Base-by-base conservation (phyloP, 768 basidiomycete genomes). In the Coprinopsis marcescibilis region DNA sequence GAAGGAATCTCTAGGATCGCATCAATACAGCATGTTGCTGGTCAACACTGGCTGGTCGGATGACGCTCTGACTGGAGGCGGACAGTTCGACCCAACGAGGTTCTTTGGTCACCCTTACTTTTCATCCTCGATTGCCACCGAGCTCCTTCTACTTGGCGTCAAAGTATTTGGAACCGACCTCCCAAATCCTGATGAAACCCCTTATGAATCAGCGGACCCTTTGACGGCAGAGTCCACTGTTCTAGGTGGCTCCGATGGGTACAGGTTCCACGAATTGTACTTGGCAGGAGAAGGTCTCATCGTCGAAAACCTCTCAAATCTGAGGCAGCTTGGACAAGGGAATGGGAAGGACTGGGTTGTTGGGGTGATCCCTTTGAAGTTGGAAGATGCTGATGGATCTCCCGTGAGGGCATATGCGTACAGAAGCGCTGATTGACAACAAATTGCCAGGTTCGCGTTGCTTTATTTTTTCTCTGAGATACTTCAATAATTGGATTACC, bases 101-200 rank as follows among this genome's bases (percentile, higher is more conserved):
- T 87, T 87, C 58, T 70, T 71, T 52, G 62, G 71, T n/a, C 83
- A 86, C 54, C 87, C 86, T 3, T 85, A 72, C 57, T 70, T 89
- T 30, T 49, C 48, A 17, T 44, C 48, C n/a, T 43, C 48, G 3
- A 32, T 49, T 29, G 41, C 48, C 10, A 27, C 23, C 21, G 12
- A 29, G 24, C 24, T 35, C 29, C 42, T 36, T 23, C 15, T 20
- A 25, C 3, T 29, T 25, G 17, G 14, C 10, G 8, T 43, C 38
- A 38, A 49, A 39, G 6, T 44, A 11, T 49, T 88, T 2, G 85
- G 81, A 0, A 59, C 83, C 27, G 87, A 89, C 55, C 71, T 75
- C 10, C 64, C 85, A 50, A 85, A 69, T 55, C 81, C 85, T 11
- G 87, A 89, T 47, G 80, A 82, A 59, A 81, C 78, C 3, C 65